Base-by-base conservation (phyloP, 202 grass and related monocot species). In the Bolboschoenoplectus hybrid region DNA sequence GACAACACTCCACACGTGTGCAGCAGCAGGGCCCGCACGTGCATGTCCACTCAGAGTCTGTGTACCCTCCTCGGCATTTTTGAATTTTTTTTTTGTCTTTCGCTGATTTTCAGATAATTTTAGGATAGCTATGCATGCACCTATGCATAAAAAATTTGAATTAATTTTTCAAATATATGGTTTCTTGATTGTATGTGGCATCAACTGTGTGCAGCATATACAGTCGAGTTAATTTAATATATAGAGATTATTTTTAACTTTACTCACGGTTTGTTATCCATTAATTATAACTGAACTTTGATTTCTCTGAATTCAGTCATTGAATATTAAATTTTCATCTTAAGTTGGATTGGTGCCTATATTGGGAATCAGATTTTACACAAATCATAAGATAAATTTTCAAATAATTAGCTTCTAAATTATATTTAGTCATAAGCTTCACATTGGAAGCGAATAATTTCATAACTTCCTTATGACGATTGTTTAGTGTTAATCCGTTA, bases 1-100 rank as follows among this genome's bases (percentile, higher is more conserved):
- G 81, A 83, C 81, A 83, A 83, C 81, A 83, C 81, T 83, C 81
- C 63, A 83, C 81, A 83, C 63, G 81, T 83, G 81, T 67, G 45
- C 64, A 69, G 81, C 26, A 26, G 26, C 26, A 26, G 26, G 26
- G 9, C 3, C 20, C 14, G 6, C 82, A 84, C 82, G 82, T 84
- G 82, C 34, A 70, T 84, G 82, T 84, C 49, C 51, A 39, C 13
- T 84, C 82, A 70, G 3, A 68, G 13, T 38, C 26, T 6, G 26
- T 39, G 65, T 84, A 58, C 55, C 12, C 64, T 84, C 65, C 82
- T 71, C 47, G 65, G 66, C 46, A 84, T 19, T 58, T 38, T 12
- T 36, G 8, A 78, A 58, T 4, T 41, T 39, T 41, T 39, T 41
- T 4, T 7, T 58, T 1, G 7, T 44, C 38, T 60, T 60, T 35